Evolutionary conservation across 2,329 filamentous ascomycete genomes (phyloP).

Genomic region (Fusarium avenaceum): DNA sequence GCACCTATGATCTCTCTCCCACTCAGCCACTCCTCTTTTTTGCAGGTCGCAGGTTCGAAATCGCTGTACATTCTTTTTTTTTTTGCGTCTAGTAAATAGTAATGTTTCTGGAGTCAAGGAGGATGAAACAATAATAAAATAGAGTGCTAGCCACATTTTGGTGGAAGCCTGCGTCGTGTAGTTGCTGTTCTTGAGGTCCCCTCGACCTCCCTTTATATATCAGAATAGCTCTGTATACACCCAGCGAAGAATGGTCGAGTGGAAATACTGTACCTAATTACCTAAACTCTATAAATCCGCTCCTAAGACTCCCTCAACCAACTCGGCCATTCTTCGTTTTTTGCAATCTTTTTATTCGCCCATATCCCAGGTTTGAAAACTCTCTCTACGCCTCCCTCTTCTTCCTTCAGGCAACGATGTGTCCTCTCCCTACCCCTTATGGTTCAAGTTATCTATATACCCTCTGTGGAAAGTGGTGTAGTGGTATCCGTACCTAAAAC

Average conservation of each 20-base stretch:
- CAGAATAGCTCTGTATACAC: background rate
- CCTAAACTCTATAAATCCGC: background rate
- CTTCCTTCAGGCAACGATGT: too few species aligned
- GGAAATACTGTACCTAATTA: background rate
- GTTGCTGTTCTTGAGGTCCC: background rate
- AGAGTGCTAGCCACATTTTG: background rate
- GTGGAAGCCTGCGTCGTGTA: background rate
- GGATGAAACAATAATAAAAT: background rate
- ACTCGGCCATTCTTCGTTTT: background rate
- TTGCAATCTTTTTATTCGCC: too few species aligned
- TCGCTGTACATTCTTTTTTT: background rate
- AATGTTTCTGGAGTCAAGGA: background rate
- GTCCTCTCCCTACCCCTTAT: background rate
- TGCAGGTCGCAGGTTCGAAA: constrained; percentile 8
- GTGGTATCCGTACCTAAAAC: too few species aligned
- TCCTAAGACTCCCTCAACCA: too few species aligned
- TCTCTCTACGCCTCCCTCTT: too few species aligned
- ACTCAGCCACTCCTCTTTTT: constrained; percentile 12
- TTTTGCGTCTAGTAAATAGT: background rate
- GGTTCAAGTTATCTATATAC: background rate
- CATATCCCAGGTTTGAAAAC: too few species aligned
- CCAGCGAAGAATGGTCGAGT: background rate
- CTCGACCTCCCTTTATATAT: background rate
- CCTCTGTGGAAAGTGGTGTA: background rate
- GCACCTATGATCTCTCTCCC: constrained; percentile 15